Percentiles rank a stretch among this genome's conserved stretches.
Evolutionary conservation across 1,139 yeast species (phyloP).

Genomic region (Suhomyces bolitotheri): DNA sequence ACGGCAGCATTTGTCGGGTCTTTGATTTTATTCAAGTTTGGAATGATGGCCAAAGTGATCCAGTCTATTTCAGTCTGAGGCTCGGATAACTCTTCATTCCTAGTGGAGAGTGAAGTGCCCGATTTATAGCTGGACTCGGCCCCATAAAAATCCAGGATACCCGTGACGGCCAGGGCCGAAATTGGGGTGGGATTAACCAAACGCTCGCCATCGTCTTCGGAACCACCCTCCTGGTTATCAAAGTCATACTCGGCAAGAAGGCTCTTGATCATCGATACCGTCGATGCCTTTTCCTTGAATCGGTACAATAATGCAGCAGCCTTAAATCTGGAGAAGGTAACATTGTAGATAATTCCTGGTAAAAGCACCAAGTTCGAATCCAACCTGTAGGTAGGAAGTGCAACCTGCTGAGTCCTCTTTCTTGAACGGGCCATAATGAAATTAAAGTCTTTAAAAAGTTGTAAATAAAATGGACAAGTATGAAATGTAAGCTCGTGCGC

Average conservation of each 20-base stretch:
- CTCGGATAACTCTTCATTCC: conserved; percentile 1
- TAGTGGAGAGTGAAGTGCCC: conserved; percentile 4
- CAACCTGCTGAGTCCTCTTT: conserved; percentile 20
- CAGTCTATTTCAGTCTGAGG: conserved; percentile 33
- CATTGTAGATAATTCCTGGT: conserved; percentile 63
- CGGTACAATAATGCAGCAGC: conserved; percentile 50
- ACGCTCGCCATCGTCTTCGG: conserved; percentile 16
- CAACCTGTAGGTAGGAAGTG: conserved; percentile 43
- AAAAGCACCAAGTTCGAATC: conserved; percentile 52
- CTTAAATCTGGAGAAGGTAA: conserved; percentile 49
- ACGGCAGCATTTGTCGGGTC: conserved; percentile 21
- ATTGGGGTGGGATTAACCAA: conserved; percentile 25
- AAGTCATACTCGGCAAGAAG: conserved; percentile 39
- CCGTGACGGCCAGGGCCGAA: conserved; percentile 38
- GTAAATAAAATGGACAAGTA: too few species aligned
- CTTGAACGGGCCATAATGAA: conserved; percentile 8
- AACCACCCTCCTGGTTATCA: conserved; percentile 19
- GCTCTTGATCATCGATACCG: conserved; percentile 33
- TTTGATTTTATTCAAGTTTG: conserved; percentile 40
- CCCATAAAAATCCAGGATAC: conserved; percentile 32
- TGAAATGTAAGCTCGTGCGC: too few species aligned
- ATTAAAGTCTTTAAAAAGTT: too few species aligned
- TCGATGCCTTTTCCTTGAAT: conserved; percentile 31
- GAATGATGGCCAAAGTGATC: conserved; percentile 43
- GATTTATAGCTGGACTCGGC: conserved; percentile 19